Evolutionary conservation across 2,329 filamentous ascomycete species (phyloP), one percentile per base, ranked within the genome.

Genomic region (Bimuria novae-zelandiae): DNA sequence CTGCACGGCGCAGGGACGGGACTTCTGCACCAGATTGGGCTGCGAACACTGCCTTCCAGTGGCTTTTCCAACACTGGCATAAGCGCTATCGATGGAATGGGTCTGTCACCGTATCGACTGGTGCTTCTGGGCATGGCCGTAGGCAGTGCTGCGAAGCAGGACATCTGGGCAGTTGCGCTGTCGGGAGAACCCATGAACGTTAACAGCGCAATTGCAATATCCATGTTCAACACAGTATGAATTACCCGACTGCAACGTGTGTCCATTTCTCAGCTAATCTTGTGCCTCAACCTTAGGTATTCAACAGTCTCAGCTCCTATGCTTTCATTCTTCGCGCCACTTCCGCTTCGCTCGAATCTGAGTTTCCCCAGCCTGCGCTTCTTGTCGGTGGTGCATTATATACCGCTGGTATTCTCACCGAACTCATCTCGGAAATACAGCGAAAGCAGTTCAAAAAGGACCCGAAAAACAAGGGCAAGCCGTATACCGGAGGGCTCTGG

Each of bases 371-470:
- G 55, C 54, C 64, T 10, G 56, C 65, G 4, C 66, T 84, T 19
- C 68, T 82, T 16, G 66, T 82, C 11, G 84, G 84, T 7, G 63
- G 75, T 1, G 65, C 69, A 0, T 58, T 84, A 40, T 88, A 83
- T 64, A 65, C 72, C 4, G 59, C 76, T 4, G 84, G 84, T 8
- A 75, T 87, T 25, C 51, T 75, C 4, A 73, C 81, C 4, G 85
- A 88, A 70, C 77, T 80, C 4, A 60, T 80, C 3, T 75, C 82
- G 0, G 85, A 88, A 71, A 63, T 80, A 23, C 85, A 88, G 69
- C 78, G 85, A 16, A 76, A 75, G 57, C 59, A 62, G 0, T 84
- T 81, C 71, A 84, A 84, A 68, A 67, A 71, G 19, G 70, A 82
- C 49, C 74, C 78, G 2, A 73, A 65, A 54, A 83, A 83, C 64